Base-by-base conservation (phyloP, 768 basidiomycete genomes). In the Dentipellis sp. region DNA sequence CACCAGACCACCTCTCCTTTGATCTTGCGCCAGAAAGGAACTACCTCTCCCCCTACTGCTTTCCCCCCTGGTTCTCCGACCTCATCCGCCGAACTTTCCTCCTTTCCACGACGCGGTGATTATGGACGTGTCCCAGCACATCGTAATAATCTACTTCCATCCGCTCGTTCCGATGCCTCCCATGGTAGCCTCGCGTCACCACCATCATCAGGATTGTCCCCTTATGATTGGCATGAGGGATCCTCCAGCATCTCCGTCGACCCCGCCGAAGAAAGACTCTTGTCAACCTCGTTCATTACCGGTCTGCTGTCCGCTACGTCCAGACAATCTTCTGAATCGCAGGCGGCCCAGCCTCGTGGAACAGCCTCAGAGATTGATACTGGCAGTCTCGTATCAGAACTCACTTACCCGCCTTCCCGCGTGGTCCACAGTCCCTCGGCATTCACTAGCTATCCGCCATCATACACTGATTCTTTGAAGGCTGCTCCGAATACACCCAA, bases 201-300 rank as follows among this genome's bases (percentile, higher is more conserved):
- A 9, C 51, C 51, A 37, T 16, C 46, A 11, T 29, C 38, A 29
- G 53, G 46, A 23, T 23, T 60, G 21, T 62, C 79, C 12, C 73
- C 78, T 3, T 69, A 75, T 60, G 79, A 80, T 63, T 83, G 82
- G 80, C 78, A 82, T 57, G 82, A 84, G 63, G 82, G 78, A 2
- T 76, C 79, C 16, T 81, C 81, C 11, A 76, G 73, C 57, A 78
- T 84, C 54, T 76, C 75, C 52, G 72, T 78, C 51, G 80, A 81
- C 66, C 74, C 76, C n/a, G 67, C 74, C 9, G 81, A 84, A 62
- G 79, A 82, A 62, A 73, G 75, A 17, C 68, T 83, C 46, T 73
- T 86, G 19, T 75, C 82, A 8, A 82, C 83, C 2, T 77, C 80
- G 2, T 78, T 84, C 65, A 84, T 84, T 58, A 83, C 82, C 16